These are phyloP conservation scores for Neoboletus brunneissimus DNA, from an alignment of 768 basidiomycete genomes.

Conservation along the genomic window DNA sequence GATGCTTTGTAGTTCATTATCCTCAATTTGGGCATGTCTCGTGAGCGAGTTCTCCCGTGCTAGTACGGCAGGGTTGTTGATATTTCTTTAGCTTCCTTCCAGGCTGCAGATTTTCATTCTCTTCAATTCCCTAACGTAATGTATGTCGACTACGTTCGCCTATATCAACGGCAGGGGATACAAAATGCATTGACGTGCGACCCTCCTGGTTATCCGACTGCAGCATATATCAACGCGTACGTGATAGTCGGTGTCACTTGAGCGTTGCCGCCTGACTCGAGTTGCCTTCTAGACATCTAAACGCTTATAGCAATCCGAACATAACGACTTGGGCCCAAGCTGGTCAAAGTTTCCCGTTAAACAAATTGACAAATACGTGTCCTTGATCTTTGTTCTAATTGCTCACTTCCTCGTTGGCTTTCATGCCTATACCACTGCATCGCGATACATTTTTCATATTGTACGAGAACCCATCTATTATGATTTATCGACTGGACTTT, in stretches of 20 bases:
- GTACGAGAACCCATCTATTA: constrained; percentile 26
- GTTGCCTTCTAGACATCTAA: constrained; percentile 31
- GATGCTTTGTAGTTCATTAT: constrained; percentile 61
- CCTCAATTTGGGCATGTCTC: constrained; percentile 80
- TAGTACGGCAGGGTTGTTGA: background rate
- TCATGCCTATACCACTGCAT: constrained; percentile 17
- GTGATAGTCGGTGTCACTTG: constrained; percentile 14
- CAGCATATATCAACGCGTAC: constrained; percentile 71
- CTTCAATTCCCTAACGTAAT: constrained; percentile 76
- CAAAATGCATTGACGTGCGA: constrained; percentile 73
- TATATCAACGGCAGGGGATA: constrained; percentile 78
- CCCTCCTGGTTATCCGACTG: constrained; percentile 74
- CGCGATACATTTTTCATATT: constrained; percentile 23
- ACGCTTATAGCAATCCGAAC: constrained; percentile 77
- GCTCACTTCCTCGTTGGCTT: constrained; percentile 6
- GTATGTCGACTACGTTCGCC: constrained; percentile 86
- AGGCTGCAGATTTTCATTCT: constrained; percentile 65
- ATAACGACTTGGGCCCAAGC: constrained; percentile 82
- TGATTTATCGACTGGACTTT: constrained; percentile 22
- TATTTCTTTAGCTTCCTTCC: constrained; percentile 56
- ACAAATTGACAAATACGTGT: constrained; percentile 36
- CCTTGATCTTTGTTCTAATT: constrained; percentile 14
- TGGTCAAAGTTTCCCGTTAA: constrained; percentile 73
- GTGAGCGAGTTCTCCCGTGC: constrained; percentile 29
- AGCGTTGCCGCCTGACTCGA: constrained; percentile 5